Evolutionary conservation across 1,284 basidiomycete species (phyloP).

Genomic region (Cronartium ribicola): DNA sequence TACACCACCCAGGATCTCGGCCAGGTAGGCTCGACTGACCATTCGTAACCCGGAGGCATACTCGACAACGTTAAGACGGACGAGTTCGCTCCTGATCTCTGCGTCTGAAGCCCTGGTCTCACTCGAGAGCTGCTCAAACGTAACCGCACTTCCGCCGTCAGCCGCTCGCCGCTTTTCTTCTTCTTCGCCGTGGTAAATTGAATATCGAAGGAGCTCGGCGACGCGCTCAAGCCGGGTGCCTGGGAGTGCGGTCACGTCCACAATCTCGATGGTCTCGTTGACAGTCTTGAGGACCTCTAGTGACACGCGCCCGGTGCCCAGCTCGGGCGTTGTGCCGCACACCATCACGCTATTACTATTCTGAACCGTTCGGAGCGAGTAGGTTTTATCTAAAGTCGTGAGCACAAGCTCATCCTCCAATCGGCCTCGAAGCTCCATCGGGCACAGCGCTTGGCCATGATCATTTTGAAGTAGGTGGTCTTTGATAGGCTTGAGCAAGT

Average conservation of each 20-base stretch:
- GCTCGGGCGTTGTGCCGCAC: constrained; percentile 4
- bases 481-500: constrained; percentile 23
- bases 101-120: constrained; percentile 28
- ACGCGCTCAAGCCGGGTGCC: constrained; percentile 24
- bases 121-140: constrained; percentile 10
- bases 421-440: constrained; percentile 36
- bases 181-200: constrained; percentile 26
- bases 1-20: constrained; percentile 14
- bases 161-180: constrained; percentile 8
- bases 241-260: constrained; percentile 22
- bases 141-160: background rate
- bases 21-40: constrained; percentile 26
- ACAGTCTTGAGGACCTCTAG: constrained; percentile 31
- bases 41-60: constrained; percentile 16
- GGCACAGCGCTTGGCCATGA: background rate
- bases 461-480: constrained; percentile 13
- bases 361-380: constrained; percentile 29
- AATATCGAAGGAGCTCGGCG: constrained; percentile 20
- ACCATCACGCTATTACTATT: constrained; percentile 42
- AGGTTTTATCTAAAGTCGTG: constrained; percentile 25
- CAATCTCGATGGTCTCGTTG: constrained; percentile 37
- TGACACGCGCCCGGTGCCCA: background rate
- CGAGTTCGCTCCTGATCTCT: constrained; percentile 15
- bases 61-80: constrained; percentile 15
- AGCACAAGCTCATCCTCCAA: constrained; percentile 34